Conservation (phyloP, 495 filamentous ascomycete species). For the Letharia columbiana region DNA sequence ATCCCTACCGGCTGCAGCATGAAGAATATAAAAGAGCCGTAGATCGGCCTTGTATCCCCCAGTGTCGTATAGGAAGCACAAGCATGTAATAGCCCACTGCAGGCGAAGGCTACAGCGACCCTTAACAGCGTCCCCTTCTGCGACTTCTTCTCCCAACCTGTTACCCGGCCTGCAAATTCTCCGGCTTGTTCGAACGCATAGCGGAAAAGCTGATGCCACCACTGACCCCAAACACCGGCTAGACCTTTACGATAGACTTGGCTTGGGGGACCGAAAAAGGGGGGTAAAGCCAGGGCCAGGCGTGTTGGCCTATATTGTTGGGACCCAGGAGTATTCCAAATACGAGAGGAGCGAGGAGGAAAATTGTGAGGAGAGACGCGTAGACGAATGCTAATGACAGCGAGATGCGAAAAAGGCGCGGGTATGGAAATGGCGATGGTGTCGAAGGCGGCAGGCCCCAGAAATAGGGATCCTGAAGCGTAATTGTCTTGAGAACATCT, state of each 20-base stretch:
- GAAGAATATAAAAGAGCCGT: constrained; percentile 47
- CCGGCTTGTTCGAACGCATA: constrained; percentile 47
- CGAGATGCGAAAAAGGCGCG: constrained; percentile 32
- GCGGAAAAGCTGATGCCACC: constrained; percentile 87
- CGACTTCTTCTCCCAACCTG: constrained; percentile 19
- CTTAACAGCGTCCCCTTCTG: constrained; percentile 23
- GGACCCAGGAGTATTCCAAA: constrained; percentile 49
- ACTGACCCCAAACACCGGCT: constrained; percentile 68
- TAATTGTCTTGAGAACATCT: constrained; percentile 56
- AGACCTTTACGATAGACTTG: constrained; percentile 57
- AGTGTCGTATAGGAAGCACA: constrained; percentile 48
- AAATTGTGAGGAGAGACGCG: constrained; percentile 46
- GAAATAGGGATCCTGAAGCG: constrained; percentile 73
- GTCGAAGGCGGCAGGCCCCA: constrained; percentile 38
- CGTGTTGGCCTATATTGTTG: constrained; percentile 38
- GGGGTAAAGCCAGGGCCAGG: constrained; percentile 60
- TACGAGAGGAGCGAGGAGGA: constrained; percentile 46
- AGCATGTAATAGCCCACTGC: constrained; percentile 54
- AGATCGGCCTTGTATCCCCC: constrained; percentile 35
- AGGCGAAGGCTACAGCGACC: constrained; percentile 44
- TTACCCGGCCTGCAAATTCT: constrained; percentile 15
- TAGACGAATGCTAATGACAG: constrained; percentile 44
- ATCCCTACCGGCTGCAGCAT: constrained; percentile 48
- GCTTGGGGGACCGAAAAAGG: constrained; percentile 48
- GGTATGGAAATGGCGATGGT: constrained; percentile 37